Conservation (phyloP, 129 eudicot genomes). For the Artemisia tridentata region DNA sequence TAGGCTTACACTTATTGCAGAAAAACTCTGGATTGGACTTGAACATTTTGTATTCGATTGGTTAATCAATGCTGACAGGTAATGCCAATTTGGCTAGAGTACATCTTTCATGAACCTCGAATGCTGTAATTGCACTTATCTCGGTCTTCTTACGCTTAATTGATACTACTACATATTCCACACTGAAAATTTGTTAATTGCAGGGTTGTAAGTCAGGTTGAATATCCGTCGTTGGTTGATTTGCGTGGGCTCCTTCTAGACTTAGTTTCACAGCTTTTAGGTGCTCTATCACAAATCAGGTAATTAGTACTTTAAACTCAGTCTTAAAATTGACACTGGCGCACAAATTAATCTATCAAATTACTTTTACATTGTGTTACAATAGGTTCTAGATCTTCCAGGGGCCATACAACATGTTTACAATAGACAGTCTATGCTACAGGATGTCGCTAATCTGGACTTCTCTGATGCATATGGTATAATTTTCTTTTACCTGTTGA, state of each 20-base stretch:
- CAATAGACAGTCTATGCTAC: too few species aligned
- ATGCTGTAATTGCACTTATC: background rate
- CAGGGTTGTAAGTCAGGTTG: constrained; percentile 97
- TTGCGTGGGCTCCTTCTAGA: constrained; percentile 85
- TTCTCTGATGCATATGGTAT: too few species aligned
- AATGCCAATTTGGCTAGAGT: constrained; percentile 29
- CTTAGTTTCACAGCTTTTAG: constrained; percentile 83
- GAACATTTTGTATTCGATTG: constrained; percentile 95
- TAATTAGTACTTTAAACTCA: constrained; percentile 20
- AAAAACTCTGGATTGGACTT: constrained; percentile 87
- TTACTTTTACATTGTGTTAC: constrained; percentile 12
- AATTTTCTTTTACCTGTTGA: too few species aligned
- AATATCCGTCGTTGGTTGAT: constrained; percentile 84
- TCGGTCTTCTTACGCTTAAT: constrained; percentile 1
- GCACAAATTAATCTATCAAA: background rate
- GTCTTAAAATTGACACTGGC: constrained; percentile 6
- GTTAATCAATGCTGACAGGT: constrained; percentile 98
- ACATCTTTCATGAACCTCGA: constrained; percentile 10
- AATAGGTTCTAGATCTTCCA: too few species aligned
- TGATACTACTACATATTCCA: background rate
- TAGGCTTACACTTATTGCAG: constrained; percentile 39
- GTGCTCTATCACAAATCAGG: constrained; percentile 89
- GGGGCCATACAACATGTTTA: too few species aligned
- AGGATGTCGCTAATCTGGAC: too few species aligned
- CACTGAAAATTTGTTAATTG: constrained; percentile 12